Evolutionary conservation across 2,329 filamentous ascomycete species (phyloP), one percentile per base, ranked within the genome.

Genomic region (Cladosporium velox): DNA sequence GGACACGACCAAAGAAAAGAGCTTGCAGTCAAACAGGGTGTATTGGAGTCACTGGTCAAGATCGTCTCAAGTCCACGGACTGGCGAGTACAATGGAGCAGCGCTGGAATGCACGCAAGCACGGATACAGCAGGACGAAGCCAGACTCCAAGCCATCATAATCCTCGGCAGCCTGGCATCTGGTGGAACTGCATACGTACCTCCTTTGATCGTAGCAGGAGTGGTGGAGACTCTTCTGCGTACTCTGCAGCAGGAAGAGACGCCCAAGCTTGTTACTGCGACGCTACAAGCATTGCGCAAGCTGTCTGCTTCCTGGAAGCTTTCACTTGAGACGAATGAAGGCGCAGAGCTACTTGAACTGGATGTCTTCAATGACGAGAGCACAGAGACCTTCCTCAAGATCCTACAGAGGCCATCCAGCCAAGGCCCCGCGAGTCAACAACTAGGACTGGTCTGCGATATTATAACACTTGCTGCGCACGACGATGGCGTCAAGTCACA

Each of bases 1-100:
- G 95, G 95, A 28, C 92, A 98, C 78, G 85, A 90, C 38, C 89
- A 94, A 77, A 89, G 90, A 77, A 99, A 99, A 79, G 90, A 94
- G 78, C 79, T 87, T 65, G 93, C 90, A 83, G 84, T 97, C 49
- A 83, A 83, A 66, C 30, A 87, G 64, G 93, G 93, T 21, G 83
- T 91, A 32, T 79, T 95, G 57, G 84, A 87, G 63, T 84, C 86
- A 38, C 80, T 91, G 59, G 82, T 87, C 32, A 81, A 82, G 41
- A 77, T 87, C 61, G 77, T 90, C 47, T 77, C 78, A 65, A 75
- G 75, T 18, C 74, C 76, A 21, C 18, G 34, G 18, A 3, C 61
- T n/a, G 51, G 35, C 74, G 67, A 73, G 75, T 24, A 77, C 75
- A 70, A 55, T 21, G 52, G 52, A 62, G 30, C 78, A 74, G 60